Evolutionary conservation across 106 monocot species (phyloP), one percentile per base, ranked within the genome.

Genomic region (Platanthera zijinensis): DNA sequence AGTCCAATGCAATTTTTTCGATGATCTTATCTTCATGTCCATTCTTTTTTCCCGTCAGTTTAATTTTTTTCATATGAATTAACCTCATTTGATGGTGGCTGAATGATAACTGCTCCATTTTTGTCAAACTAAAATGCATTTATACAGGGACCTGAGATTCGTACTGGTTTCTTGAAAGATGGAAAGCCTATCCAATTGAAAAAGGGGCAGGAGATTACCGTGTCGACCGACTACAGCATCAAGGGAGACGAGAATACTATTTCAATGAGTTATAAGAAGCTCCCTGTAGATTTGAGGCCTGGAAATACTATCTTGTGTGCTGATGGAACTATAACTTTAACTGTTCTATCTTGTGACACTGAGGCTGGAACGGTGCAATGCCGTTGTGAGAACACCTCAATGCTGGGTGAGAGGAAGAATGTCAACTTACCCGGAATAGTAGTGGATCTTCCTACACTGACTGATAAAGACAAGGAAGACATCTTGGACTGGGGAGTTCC

Each of bases 191-290:
- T 95, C 76, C 85, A 91, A 53, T 78, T 95, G 68, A 89, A 83
- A 46, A 82, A 95, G 78, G 95, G 92, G 39, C 87, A 92, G 79
- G 95, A 95, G 83, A 84, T 95, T 17, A 95, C 85, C 14, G 74
- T 95, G 15, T 84, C 77, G 78, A 95, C 95, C 46, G 95, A 95
- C 77, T 95, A 95, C 67, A 52, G 52, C 73, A 77, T 92, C 48
- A 92, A 95, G 76, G 95, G 95, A 1, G 92, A 95, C 75, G 86
- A 79, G 70, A 82, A 83, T 6, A 89, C 74, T 69, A 95, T 95
- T 51, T 73, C 89, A 8, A 95, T 95, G 95, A 95, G 95, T 71
- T 95, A 95, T 83, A 90, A 92, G 89, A 95, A 95, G 49, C 89
- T 95, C 22, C 87, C 95, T 62, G 56, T 89, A 3, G 89, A 95